phyloP scores from a whole-genome alignment of 768 basidiomycete genomes.

The Russula sp. region DNA sequence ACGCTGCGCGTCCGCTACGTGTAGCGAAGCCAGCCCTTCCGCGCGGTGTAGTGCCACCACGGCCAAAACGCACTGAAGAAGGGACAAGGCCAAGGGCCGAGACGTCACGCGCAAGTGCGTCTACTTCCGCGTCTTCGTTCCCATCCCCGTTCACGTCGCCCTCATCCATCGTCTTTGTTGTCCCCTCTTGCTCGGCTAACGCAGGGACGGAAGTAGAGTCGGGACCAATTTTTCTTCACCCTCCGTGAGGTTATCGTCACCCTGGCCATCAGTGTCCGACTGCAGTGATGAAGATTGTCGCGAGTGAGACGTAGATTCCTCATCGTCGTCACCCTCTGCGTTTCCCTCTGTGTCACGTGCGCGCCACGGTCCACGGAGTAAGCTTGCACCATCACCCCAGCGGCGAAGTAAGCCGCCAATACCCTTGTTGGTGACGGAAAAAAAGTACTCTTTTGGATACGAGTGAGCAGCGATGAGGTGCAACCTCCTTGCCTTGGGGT shows the following conservation, averaged over 20 bases:
- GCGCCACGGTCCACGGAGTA: slow-evolving; percentile 74
- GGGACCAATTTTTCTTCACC: neutral
- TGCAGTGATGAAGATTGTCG: slow-evolving; percentile 55
- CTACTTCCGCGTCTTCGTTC: slow-evolving; percentile 37
- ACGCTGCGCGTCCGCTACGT: slow-evolving; percentile 13
- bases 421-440: slow-evolving; percentile 88
- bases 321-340: slow-evolving; percentile 22
- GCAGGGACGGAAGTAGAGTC: neutral
- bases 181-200: neutral
- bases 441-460: slow-evolving; percentile 89
- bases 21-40: slow-evolving; percentile 45
- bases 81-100: slow-evolving; percentile 60
- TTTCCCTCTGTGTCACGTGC: slow-evolving; percentile 38
- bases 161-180: neutral
- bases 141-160: neutral
- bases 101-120: slow-evolving; percentile 50
- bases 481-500: slow-evolving; percentile 71
- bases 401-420: slow-evolving; percentile 72
- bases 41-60: slow-evolving; percentile 51
- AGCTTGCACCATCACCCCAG: slow-evolving; percentile 83
- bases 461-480: slow-evolving; percentile 81
- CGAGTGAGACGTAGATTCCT: slow-evolving; percentile 44
- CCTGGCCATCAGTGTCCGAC: slow-evolving; percentile 32
- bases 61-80: slow-evolving; percentile 65
- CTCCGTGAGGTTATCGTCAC: slow-evolving; percentile 28